phyloP scores from a whole-genome alignment of 495 filamentous ascomycete species.

The Aspergillus incahuasiensis region DNA sequence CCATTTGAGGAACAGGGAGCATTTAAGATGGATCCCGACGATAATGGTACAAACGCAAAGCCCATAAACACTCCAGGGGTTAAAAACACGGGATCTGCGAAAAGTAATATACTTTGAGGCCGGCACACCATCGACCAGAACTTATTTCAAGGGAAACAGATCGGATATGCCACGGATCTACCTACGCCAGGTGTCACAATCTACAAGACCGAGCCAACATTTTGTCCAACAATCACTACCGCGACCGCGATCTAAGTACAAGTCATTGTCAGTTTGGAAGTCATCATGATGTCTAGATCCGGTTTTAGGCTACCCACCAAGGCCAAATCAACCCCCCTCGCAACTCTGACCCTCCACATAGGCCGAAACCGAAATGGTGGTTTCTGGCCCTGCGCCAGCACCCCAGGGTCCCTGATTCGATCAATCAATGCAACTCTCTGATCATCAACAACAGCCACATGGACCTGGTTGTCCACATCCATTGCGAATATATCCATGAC shows the following conservation, averaged over 20 bases:
- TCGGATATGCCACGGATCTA: no score
- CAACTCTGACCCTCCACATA: constrained; percentile 14
- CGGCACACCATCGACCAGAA: neutral
- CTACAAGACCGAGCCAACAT: neutral
- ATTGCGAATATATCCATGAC: constrained; percentile 10
- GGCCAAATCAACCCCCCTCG: constrained; percentile 16
- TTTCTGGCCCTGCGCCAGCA: constrained; percentile 14
- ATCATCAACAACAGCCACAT: constrained; percentile 11
- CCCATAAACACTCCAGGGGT: no score
- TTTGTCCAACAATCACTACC: constrained; percentile 1
- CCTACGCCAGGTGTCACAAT: neutral
- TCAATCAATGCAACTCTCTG: constrained; percentile 9
- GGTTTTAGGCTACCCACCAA: constrained; percentile 16
- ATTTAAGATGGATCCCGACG: no score
- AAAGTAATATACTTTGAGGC: no score
- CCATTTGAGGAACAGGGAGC: no score
- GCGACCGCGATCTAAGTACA: constrained; percentile 1
- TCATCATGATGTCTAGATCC: neutral
- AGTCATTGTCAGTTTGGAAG: neutral
- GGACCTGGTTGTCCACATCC: constrained; percentile 15
- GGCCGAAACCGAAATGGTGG: constrained; percentile 19
- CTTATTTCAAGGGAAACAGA: neutral
- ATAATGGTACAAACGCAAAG: no score
- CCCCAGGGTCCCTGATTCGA: constrained; percentile 6
- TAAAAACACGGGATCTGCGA: no score